Conservation (phyloP, 352 stramenopile species). For the Globisporangium irregulare region DNA sequence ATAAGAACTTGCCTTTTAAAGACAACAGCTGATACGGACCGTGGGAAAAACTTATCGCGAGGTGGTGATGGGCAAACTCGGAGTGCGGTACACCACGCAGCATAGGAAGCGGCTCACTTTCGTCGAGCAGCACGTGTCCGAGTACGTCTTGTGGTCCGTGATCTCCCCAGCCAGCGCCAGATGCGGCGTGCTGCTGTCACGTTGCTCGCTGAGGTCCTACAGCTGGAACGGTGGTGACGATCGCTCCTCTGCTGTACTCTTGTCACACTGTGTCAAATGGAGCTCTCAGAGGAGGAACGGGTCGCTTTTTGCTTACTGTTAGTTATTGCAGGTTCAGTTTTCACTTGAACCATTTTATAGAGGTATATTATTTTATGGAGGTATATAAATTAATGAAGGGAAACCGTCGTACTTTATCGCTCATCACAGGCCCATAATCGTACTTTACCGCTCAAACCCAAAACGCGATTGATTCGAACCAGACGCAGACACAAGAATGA, state of each 20-base stretch:
- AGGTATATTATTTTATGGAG: too few species aligned
- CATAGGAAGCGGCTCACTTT: slow-evolving; percentile 18
- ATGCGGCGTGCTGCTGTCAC: slow-evolving; percentile 1
- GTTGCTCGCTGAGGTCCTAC: neutral
- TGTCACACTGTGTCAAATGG: slow-evolving; percentile 40
- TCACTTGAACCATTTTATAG: too few species aligned
- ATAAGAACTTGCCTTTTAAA: neutral
- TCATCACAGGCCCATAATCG: neutral
- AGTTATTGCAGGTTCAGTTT: too few species aligned
- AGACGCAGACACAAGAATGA: slow-evolving; percentile 3
- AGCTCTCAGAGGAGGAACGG: slow-evolving; percentile 20
- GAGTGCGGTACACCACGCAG: too few species aligned
- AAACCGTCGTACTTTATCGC: neutral
- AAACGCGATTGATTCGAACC: neutral
- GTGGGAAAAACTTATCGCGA: neutral
- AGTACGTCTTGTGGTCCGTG: slow-evolving; percentile 74
- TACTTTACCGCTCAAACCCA: neutral
- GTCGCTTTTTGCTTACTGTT: too few species aligned
- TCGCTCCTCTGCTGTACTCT: slow-evolving; percentile 18
- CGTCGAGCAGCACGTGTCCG: slow-evolving; percentile 66
- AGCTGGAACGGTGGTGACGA: slow-evolving; percentile 53
- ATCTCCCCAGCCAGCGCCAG: slow-evolving; percentile 37
- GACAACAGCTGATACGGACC: neutral
- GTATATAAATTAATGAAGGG: too few species aligned
- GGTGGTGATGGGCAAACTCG: neutral